phyloP scores from a whole-genome alignment of 1,284 basidiomycete species.

The Ceratorhiza oryzae-sativae region DNA sequence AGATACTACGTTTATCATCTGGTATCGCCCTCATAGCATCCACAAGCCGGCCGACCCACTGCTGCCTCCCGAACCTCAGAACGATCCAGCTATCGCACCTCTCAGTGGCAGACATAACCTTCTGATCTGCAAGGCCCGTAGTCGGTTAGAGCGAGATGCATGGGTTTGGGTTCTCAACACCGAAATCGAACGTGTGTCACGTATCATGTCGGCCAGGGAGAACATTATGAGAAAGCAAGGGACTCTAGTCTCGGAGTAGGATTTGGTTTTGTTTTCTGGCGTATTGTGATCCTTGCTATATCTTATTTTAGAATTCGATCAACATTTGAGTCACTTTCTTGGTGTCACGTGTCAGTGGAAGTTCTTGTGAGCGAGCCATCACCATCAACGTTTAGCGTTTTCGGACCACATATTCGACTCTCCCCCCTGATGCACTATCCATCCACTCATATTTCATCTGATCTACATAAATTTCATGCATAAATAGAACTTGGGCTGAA shows the following conservation, averaged over 20 bases:
- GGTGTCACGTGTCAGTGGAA: too few relatives aligned
- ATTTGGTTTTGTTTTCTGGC: not conserved
- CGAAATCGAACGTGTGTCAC: constrained; percentile 76
- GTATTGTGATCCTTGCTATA: too few relatives aligned
- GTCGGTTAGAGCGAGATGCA: constrained; percentile 79
- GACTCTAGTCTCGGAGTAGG: constrained; percentile 13
- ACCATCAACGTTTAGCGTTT: too few relatives aligned
- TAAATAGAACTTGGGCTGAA: not conserved
- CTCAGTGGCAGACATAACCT: constrained; percentile 69
- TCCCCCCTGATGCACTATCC: too few relatives aligned
- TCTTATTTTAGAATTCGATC: too few relatives aligned
- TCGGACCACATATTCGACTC: too few relatives aligned
- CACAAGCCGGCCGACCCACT: constrained; percentile 29
- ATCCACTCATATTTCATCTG: too few relatives aligned
- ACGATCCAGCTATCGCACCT: constrained; percentile 54
- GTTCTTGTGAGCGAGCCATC: too few relatives aligned
- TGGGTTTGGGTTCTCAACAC: constrained; percentile 88
- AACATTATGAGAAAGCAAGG: constrained; percentile 45
- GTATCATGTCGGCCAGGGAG: constrained; percentile 49
- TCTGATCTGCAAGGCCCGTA: constrained; percentile 74
- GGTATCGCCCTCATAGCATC: constrained; percentile 48
- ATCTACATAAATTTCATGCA: not conserved
- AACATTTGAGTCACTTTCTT: too few relatives aligned
- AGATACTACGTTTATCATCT: constrained; percentile 76
- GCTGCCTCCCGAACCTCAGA: constrained; percentile 12